Conservation (phyloP, 306 rosid genomes). For the Vigna nakashimae region DNA sequence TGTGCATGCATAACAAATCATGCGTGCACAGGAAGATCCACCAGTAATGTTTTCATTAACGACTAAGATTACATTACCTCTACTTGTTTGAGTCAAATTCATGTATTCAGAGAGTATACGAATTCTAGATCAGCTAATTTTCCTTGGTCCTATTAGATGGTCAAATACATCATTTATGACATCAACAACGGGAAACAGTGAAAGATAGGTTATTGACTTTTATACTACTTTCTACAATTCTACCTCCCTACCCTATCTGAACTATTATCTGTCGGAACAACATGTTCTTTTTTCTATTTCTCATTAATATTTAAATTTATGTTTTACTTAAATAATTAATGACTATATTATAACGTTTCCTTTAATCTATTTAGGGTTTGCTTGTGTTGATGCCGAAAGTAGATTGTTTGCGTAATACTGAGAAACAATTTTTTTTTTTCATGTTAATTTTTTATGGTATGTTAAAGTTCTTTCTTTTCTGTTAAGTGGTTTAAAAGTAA, state of each 20-base stretch:
- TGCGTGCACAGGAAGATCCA: neutral
- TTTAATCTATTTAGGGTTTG: neutral
- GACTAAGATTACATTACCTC: neutral
- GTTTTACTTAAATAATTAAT: neutral
- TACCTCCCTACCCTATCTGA: neutral
- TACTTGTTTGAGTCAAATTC: neutral
- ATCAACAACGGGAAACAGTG: conserved; percentile 6
- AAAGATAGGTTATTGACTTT: conserved; percentile 7
- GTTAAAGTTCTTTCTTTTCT: conserved; percentile 33
- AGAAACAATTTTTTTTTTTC: neutral
- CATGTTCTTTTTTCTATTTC: neutral
- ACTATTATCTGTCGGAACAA: neutral
- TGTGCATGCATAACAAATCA: neutral
- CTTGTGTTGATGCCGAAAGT: neutral
- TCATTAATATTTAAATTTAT: neutral
- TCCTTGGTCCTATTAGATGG: conserved; percentile 1
- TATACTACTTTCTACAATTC: neutral
- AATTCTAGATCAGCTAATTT: neutral
- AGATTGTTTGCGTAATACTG: conserved; percentile 7
- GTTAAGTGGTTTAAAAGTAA: conserved; percentile 3
- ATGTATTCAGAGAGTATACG: too few relatives aligned
- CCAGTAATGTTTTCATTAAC: neutral
- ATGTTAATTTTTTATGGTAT: neutral
- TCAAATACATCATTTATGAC: neutral
- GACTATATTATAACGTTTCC: neutral